A percentile compares a stretch with the other conserved stretches of the same genome.
Conservation (phyloP, 352 stramenopile species). For the Pythium sukuiense region DNA sequence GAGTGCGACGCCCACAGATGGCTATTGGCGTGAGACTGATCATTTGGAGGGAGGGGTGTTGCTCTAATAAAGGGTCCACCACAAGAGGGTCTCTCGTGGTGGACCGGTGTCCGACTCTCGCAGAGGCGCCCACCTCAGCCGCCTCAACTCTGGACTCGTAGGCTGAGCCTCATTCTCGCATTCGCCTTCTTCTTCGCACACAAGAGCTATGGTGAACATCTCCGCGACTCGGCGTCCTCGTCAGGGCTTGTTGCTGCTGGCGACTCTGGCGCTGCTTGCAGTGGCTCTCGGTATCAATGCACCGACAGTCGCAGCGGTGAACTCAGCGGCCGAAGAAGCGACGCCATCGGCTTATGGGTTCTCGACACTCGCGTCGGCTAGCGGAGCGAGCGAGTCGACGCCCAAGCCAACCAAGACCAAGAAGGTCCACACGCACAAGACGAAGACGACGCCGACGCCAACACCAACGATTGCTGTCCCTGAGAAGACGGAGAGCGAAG, state of each 20-base stretch:
- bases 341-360: not conserved
- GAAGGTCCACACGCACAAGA: not conserved
- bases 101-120: too few relatives aligned
- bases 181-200: not conserved
- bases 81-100: too few relatives aligned
- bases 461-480: not conserved
- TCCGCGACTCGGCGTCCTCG: not conserved
- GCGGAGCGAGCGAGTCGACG: not conserved
- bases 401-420: not conserved
- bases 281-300: not conserved
- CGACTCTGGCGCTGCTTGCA: not conserved
- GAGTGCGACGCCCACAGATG: too few relatives aligned
- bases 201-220: not conserved
- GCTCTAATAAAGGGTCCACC: too few relatives aligned
- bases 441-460: not conserved
- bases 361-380: too few relatives aligned
- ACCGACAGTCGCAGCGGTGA: not conserved
- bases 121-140: not conserved
- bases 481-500: not conserved
- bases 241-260: not conserved
- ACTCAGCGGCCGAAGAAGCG: too few relatives aligned
- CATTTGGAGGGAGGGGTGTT: too few relatives aligned
- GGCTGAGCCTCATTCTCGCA: not conserved
- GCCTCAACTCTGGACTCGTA: not conserved
- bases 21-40: too few relatives aligned